Conservation (phyloP, 23 red algal species). For the Gracilariopsis chorda region DNA sequence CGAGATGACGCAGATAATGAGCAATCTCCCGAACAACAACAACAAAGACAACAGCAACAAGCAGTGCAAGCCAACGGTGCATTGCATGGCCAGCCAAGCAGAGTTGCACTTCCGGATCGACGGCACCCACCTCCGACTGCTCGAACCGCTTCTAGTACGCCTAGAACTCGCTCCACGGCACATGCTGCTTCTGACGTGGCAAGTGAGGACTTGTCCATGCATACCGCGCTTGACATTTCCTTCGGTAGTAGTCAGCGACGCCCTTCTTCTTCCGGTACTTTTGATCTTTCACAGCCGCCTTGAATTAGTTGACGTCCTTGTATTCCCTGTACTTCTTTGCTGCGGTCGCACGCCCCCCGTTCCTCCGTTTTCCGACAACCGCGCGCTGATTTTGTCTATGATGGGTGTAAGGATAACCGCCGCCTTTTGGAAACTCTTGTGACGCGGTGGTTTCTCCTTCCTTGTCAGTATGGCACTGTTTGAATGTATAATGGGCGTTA, state of each 20-base stretch:
- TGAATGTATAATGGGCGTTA: no score
- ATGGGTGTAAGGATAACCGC: no score
- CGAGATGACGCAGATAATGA: background rate
- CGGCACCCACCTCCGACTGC: background rate
- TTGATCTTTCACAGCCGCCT: background rate
- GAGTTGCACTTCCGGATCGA: slow-evolving; percentile 8
- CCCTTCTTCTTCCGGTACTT: background rate
- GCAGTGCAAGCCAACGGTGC: no score
- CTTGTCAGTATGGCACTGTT: no score
- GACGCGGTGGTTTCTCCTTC: no score
- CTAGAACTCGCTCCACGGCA: background rate
- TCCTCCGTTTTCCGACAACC: no score
- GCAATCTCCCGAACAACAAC: background rate
- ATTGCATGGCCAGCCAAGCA: no score
- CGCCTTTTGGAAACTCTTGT: no score
- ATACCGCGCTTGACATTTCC: slow-evolving; percentile 2
- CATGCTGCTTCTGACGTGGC: background rate
- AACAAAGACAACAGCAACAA: background rate
- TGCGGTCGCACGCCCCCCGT: no score
- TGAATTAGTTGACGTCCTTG: no score
- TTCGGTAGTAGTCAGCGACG: background rate
- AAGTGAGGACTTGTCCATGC: background rate
- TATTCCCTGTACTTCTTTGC: no score
- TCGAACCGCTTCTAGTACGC: slow-evolving; percentile 9
- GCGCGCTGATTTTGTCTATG: no score